A percentile compares a stretch with the other conserved stretches of the same genome.
These are phyloP conservation scores for Dothidotthia symphoricarpi DNA, from an alignment of 2,329 filamentous ascomycete genomes.

Conservation along the genomic window DNA sequence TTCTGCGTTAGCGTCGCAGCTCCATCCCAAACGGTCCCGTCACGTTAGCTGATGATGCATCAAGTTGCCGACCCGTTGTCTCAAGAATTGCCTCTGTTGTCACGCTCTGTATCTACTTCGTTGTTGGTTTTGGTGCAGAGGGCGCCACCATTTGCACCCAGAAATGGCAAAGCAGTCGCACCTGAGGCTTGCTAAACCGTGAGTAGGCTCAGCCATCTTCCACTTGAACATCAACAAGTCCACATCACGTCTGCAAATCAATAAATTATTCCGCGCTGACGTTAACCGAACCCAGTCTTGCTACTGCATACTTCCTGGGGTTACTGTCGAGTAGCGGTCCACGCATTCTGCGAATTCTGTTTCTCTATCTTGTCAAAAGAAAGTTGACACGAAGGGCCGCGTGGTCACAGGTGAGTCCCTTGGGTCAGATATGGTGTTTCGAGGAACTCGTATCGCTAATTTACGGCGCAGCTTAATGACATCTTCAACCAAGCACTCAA, in stretches of 20 bases:
- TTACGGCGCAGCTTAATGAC: conserved; percentile 6
- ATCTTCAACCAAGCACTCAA: conserved; percentile 44
- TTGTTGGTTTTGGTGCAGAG: not conserved
- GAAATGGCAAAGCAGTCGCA: conserved; percentile 6
- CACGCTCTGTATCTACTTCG: conserved; percentile 1
- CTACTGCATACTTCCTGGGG: conserved; percentile 30
- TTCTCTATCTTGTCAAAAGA: conserved; percentile 14
- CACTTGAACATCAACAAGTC: conserved; percentile 2
- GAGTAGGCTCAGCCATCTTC: not conserved
- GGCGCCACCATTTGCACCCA: conserved; percentile 1
- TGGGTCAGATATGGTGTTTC: not conserved
- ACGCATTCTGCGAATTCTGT: conserved; percentile 19
- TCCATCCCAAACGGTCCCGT: not conserved
- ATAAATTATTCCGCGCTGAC: conserved; percentile 3
- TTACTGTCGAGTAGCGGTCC: conserved; percentile 29
- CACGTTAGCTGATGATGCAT: too few relatives aligned
- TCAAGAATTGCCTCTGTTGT: conserved; percentile 17
- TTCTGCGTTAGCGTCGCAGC: not conserved
- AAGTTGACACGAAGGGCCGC: conserved; percentile 20
- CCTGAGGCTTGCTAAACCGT: conserved; percentile 9
- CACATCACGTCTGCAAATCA: not conserved
- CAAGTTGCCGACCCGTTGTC: conserved; percentile 2
- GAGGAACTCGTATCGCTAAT: not conserved
- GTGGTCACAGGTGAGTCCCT: conserved; percentile 21
- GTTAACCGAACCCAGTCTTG: conserved; percentile 11